Percentiles rank a stretch among this genome's conserved stretches.
Conservation (phyloP, 192 early-diverging fungal genomes). For the Linnemannia hyalina region DNA sequence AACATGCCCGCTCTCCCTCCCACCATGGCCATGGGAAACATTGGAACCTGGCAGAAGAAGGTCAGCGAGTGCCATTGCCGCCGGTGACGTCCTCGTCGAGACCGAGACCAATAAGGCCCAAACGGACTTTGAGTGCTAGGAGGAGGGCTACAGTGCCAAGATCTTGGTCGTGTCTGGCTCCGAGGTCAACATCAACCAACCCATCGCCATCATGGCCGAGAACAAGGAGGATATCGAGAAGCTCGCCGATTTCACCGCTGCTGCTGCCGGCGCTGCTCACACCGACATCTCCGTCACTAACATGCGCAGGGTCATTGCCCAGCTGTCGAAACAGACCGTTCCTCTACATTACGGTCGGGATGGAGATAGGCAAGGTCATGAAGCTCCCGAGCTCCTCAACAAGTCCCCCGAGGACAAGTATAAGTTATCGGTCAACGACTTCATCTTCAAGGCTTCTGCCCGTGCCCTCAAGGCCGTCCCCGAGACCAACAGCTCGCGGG, state of each 20-base stretch:
- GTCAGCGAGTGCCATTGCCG: conserved; percentile 87
- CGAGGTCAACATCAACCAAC: too few relatives aligned
- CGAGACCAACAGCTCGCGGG: conserved; percentile 92
- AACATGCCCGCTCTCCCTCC: conserved; percentile 99
- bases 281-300: conserved; percentile 80
- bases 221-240: too few relatives aligned
- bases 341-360: conserved; percentile 86
- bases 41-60: conserved; percentile 94
- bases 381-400: conserved; percentile 91
- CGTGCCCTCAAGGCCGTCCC: conserved; percentile 89
- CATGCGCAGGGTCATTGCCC: conserved; percentile 87
- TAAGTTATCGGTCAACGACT: conserved; percentile 99
- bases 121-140: too few relatives aligned
- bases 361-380: conserved; percentile 90
- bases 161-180: too few relatives aligned
- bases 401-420: conserved; percentile 83
- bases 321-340: conserved; percentile 79
- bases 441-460: conserved; percentile 95
- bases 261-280: conserved; percentile 59
- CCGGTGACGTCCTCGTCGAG: background rate
- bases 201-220: too few relatives aligned
- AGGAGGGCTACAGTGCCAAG: too few relatives aligned
- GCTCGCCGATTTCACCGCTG: too few relatives aligned
- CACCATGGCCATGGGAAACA: conserved; percentile 96
- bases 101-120: too few relatives aligned